Evolutionary conservation across 1,284 basidiomycete species (phyloP), one percentile per base, ranked within the genome.

Genomic region (Lignosus rhinocerotis): DNA sequence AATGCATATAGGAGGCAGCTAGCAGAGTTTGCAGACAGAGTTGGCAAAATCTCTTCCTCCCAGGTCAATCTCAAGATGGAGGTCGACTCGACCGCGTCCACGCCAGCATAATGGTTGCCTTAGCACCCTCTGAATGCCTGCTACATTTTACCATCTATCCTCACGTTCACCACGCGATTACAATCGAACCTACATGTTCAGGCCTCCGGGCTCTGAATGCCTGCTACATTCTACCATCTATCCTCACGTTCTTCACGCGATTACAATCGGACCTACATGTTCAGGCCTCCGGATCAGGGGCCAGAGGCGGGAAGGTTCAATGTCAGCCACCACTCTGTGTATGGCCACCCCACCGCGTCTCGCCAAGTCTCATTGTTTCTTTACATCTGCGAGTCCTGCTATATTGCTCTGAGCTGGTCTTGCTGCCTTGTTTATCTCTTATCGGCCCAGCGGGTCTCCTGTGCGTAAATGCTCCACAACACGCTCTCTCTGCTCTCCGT

Each of bases 51-150:
- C 62, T 67, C 63, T 14, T 63, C 58, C 6, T 31, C 54, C 19
- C 64, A 66, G n/a, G 58, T 67, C 34, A 61, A 62, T 36, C 43
- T 61, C 42, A 73, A 70, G 56, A 80, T 83, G 75, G 82, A 83
- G 59, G 60, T 84, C 19, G 82, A 84, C 62, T 84, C 82, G 14
- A 81, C 77, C 30, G 83, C 82, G 41, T 84, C 83, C 0, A 84
- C 82, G 0, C 73, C 73, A 51, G 61, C 62, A 31, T 60, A 43
- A 58, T 7, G 25, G 34, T 19, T 39, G 10, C 2, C 19, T 25
- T n/a, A 41, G 17, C n/a, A n/a, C n/a, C n/a, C n/a, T n/a, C n/a
- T n/a, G n/a, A n/a, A n/a, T n/a, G n/a, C n/a, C n/a, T n/a, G n/a
- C n/a, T n/a, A n/a, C n/a, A n/a, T n/a, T n/a, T n/a, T n/a, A n/a